Percentiles rank a stretch among this genome's conserved stretches.
Evolutionary conservation across 306 rosid genomes (phyloP).

Genomic region (Fagus sylvatica): DNA sequence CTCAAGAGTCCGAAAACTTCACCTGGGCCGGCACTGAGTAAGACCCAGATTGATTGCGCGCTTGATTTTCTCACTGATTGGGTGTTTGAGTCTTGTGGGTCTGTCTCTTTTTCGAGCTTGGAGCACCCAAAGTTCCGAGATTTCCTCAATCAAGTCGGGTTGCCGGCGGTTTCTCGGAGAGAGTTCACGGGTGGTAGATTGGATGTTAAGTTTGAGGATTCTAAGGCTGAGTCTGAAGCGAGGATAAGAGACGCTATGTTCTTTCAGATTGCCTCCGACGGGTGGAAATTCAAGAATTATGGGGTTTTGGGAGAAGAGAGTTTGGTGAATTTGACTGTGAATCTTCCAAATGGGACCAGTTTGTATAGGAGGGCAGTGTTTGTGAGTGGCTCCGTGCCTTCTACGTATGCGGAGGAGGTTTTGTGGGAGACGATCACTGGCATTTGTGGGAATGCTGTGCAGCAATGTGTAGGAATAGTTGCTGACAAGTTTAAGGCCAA

Average conservation of each 20-base stretch:
- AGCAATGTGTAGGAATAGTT: constrained; percentile 89
- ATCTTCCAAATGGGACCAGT: constrained; percentile 93
- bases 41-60: constrained; percentile 66
- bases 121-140: constrained; percentile 86
- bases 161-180: constrained; percentile 59
- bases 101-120: constrained; percentile 72
- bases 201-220: constrained; percentile 68
- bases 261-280: constrained; percentile 78
- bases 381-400: constrained; percentile 65
- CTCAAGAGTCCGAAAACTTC: constrained; percentile 90
- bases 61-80: constrained; percentile 76
- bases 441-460: constrained; percentile 71
- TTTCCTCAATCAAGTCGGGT: constrained; percentile 75
- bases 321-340: constrained; percentile 72
- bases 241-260: constrained; percentile 88
- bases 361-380: constrained; percentile 75
- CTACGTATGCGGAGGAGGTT: constrained; percentile 79
- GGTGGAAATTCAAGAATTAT: constrained; percentile 61
- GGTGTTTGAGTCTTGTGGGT: constrained; percentile 82
- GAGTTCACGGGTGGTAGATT: constrained; percentile 59
- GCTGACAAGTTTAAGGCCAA: constrained; percentile 81
- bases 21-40: constrained; percentile 66
- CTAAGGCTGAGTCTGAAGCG: constrained; percentile 71
- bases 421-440: constrained; percentile 85
- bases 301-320: constrained; percentile 43